phyloP scores from a whole-genome alignment of 2,329 filamentous ascomycete genomes.

The Fusarium irregulare region DNA sequence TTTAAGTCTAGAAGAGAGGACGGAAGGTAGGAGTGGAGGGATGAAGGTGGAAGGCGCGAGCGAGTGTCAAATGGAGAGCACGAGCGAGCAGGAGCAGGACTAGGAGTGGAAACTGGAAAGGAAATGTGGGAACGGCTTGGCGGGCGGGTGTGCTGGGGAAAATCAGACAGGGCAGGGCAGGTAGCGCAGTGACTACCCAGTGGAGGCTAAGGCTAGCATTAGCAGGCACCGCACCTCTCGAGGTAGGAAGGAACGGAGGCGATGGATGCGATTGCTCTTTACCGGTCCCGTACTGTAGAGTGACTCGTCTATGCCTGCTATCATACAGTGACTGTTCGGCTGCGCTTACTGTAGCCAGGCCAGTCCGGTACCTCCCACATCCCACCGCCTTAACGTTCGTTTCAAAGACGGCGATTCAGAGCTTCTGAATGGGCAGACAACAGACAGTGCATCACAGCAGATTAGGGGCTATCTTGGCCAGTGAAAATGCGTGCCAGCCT shows the following conservation, averaged over 20 bases:
- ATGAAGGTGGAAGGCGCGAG: constrained; percentile 14
- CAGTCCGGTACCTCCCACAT: constrained; percentile 4
- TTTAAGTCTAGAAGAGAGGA: constrained; percentile 49
- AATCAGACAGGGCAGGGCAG: constrained; percentile 6
- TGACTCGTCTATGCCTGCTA: constrained; percentile 4
- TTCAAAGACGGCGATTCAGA: constrained; percentile 4
- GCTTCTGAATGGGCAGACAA: constrained; percentile 34
- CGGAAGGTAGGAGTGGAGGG: constrained; percentile 44
- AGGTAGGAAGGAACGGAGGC: constrained; percentile 40
- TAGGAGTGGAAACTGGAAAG: constrained; percentile 10
- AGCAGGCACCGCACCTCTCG: not conserved
- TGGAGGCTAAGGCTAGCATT: not conserved
- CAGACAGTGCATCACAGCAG: constrained; percentile 38
- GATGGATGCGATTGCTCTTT: constrained; percentile 9
- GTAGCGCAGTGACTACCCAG: not conserved
- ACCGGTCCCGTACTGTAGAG: constrained; percentile 17
- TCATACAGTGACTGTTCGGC: constrained; percentile 7
- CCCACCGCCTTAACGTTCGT: constrained; percentile 25
- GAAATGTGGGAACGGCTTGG: constrained; percentile 37
- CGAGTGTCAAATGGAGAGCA: constrained; percentile 35
- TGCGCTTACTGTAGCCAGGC: constrained; percentile 1
- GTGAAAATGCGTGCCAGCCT: constrained; percentile 34
- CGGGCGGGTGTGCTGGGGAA: constrained; percentile 43
- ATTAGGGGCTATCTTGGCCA: constrained; percentile 15
- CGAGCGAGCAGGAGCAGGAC: constrained; percentile 13